A percentile compares a stretch with the other conserved stretches of the same genome.
Evolutionary conservation across 2,329 filamentous ascomycete species (phyloP).

Genomic region (Diaporthe citrichinensis): DNA sequence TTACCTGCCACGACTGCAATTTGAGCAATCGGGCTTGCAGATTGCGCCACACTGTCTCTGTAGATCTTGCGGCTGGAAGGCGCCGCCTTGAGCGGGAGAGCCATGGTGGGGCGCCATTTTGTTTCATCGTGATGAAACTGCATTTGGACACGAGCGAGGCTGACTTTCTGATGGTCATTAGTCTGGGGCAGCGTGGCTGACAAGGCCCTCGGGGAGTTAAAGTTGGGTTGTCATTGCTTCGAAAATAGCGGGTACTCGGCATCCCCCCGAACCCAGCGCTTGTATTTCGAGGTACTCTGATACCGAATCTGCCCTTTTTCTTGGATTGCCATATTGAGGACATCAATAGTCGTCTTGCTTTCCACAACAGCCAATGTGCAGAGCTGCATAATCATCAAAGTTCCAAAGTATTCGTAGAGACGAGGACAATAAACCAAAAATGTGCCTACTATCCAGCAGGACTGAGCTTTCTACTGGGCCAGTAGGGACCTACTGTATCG

Average conservation of each 20-base stretch:
- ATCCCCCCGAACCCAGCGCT: slow-evolving; percentile 1
- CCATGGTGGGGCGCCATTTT: background rate
- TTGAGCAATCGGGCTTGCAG: background rate
- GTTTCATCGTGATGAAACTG: slow-evolving; percentile 6
- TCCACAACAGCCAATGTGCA: background rate
- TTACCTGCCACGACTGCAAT: background rate
- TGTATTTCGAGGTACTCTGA: background rate
- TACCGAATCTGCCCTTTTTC: no score
- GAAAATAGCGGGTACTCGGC: background rate
- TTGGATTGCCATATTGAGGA: background rate
- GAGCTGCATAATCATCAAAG: background rate
- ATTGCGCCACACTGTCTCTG: background rate
- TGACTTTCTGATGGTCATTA: background rate
- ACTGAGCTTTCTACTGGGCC: background rate
- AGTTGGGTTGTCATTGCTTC: background rate
- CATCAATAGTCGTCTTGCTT: no score
- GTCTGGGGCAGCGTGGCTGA: background rate
- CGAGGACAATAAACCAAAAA: background rate
- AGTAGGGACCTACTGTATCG: background rate
- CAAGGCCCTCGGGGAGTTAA: background rate
- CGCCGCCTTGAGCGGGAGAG: background rate
- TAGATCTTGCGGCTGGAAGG: background rate
- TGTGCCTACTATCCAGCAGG: background rate
- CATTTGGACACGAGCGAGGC: background rate
- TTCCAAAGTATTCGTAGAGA: background rate